phyloP scores from a whole-genome alignment of 257 asterid genomes.

The Avicennia marina region DNA sequence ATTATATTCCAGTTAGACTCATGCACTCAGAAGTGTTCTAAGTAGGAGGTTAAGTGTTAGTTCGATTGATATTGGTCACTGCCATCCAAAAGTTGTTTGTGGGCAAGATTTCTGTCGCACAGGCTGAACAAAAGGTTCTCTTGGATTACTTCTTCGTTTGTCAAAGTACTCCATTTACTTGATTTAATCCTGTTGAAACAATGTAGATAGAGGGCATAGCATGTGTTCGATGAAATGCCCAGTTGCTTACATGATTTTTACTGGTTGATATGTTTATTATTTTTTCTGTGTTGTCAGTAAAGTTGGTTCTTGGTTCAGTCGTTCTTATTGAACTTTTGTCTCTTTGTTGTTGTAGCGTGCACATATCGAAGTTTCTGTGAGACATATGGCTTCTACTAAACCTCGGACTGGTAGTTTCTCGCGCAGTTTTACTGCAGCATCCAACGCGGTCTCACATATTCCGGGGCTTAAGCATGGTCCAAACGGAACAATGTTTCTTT shows the following conservation, averaged over 20 bases:
- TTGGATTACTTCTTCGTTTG: no score
- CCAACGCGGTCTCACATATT: constrained; percentile 36
- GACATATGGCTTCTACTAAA: constrained; percentile 61
- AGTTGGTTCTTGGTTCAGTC: constrained; percentile 11
- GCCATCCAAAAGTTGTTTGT: no score
- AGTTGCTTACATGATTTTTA: neutral
- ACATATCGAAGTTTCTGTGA: constrained; percentile 9
- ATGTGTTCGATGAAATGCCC: constrained; percentile 34
- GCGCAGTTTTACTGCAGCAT: constrained; percentile 51
- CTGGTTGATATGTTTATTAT: neutral
- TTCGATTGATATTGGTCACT: no score
- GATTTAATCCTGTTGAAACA: neutral
- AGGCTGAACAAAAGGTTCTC: no score
- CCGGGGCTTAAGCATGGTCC: constrained; percentile 94
- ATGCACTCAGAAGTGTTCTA: no score
- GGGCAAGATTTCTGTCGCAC: no score
- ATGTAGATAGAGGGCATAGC: constrained; percentile 9
- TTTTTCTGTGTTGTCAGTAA: neutral
- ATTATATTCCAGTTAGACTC: no score
- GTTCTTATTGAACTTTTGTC: neutral
- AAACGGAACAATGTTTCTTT: constrained; percentile 73
- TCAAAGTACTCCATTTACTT: no score
- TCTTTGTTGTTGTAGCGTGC: constrained; percentile 15
- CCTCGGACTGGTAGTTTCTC: constrained; percentile 77
- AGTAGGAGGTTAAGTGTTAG: no score